phyloP scores from a whole-genome alignment of 306 rosid genomes.

The Trichosanthes truncata region DNA sequence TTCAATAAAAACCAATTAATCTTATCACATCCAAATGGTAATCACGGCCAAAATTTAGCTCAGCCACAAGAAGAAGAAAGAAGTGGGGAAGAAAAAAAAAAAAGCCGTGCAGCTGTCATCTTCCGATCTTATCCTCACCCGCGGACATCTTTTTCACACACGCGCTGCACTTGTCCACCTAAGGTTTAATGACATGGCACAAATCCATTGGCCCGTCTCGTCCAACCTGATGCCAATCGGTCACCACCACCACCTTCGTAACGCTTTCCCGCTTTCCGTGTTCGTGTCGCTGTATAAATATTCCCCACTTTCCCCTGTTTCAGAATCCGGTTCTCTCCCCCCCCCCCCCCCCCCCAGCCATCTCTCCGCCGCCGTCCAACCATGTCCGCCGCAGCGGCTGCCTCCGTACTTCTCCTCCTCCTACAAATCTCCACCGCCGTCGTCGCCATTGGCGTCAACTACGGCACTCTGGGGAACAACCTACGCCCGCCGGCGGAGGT shows the following conservation, averaged over 20 bases:
- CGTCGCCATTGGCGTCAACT: conserved; percentile 69
- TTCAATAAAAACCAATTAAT: background rate
- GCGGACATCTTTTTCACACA: background rate
- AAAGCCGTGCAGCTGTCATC: background rate
- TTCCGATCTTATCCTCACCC: background rate
- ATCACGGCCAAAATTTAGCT: background rate
- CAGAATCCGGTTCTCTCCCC: background rate
- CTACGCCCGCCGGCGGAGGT: conserved; percentile 56
- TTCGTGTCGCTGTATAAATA: background rate
- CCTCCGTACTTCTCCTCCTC: conserved; percentile 28
- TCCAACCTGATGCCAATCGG: background rate
- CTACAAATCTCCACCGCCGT: conserved; percentile 28
- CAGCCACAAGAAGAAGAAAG: background rate
- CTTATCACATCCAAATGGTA: background rate
- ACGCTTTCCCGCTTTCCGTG: background rate
- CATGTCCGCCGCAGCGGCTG: conserved; percentile 16
- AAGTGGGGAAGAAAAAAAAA: too few species aligned
- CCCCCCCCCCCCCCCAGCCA: background rate
- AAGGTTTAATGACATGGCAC: background rate
- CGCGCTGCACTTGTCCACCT: background rate
- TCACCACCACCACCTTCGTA: background rate
- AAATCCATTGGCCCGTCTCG: background rate
- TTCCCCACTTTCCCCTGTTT: background rate
- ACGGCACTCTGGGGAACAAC: conserved; percentile 73
- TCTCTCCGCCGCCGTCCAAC: background rate